Base-by-base conservation (phyloP, 495 filamentous ascomycete species). In the Xylaria venustula region DNA sequence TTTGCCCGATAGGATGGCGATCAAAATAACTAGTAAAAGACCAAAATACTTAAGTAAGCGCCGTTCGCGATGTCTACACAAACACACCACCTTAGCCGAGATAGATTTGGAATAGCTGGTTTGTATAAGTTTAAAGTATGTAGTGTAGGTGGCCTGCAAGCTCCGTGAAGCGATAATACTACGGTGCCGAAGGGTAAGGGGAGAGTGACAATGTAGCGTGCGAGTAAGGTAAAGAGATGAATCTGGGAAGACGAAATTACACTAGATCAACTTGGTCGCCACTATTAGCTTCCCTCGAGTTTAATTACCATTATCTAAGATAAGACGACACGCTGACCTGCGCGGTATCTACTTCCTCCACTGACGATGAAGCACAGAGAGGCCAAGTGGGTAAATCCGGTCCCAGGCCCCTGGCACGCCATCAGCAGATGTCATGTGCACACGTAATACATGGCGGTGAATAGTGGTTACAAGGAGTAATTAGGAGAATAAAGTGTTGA, bases 261-360 rank as follows among this genome's bases (percentile, higher is more conserved):
- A 23, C 3, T 26, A 25, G 2, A 20, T 45, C 40, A 28, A 23
- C 3, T 26, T 41, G 2, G 25, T 45, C 40, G 14, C 53, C 53
- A 40, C 40, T 44, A 32, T n/a, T 22, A 2, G 17, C 40, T 45
- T 9, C 25, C 11, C 30, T 20, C 30, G 45, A 28, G 11, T 40
- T 32, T 55, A 25, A 40, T 32, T 32, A 42, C 3, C 37, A 40
- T 40, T 9, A 40, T 40, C 37, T 26, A 42, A 54, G 22, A 28
- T 28, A 30, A 54, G 23, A n/a, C 30, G 14, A 44, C 22, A 44
- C 30, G 23, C 37, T 42, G 52, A 54, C 52, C 36, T 55, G 53
- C 41, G 53, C 9, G 53, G 53, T 25, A n/a, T n/a, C n/a, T n/a
- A 55, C 51, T 30, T 20, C 40, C 25, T 55, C 37, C 53, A 45